Percentiles rank a stretch among this genome's conserved stretches.
These are phyloP conservation scores for Tilletiaria anomala DNA, from an alignment of 1,284 basidiomycete genomes.

Conservation along the genomic window DNA sequence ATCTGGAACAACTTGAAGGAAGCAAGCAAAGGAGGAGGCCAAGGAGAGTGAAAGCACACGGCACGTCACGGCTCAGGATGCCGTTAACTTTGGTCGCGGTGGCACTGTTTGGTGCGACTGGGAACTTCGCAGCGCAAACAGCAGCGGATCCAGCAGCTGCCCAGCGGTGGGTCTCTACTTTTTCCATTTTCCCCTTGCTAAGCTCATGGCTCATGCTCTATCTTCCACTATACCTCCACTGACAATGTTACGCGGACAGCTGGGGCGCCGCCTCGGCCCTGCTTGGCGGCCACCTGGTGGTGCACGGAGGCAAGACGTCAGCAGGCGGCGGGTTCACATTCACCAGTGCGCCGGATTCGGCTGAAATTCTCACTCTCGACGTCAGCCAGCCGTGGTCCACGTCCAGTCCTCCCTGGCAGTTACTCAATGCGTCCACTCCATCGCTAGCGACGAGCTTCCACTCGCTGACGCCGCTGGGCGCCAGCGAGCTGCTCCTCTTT, in stretches of 20 bases:
- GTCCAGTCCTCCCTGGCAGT: slow-evolving; percentile 19
- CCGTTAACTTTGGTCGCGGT: too few relatives aligned
- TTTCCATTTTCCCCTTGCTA: neutral
- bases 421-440: too few relatives aligned
- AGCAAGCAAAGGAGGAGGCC: too few relatives aligned
- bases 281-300: slow-evolving; percentile 12
- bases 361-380: slow-evolving; percentile 19
- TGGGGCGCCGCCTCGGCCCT: slow-evolving; percentile 31
- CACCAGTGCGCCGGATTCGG: slow-evolving; percentile 17
- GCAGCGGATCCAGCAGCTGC: too few relatives aligned
- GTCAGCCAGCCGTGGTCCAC: slow-evolving; percentile 12
- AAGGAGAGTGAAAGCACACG: too few relatives aligned
- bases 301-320: slow-evolving; percentile 25
- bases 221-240: neutral
- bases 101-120: too few relatives aligned
- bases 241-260: too few relatives aligned
- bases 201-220: neutral
- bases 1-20: too few relatives aligned
- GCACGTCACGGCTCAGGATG: too few relatives aligned
- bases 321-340: slow-evolving; percentile 25
- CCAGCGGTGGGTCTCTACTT: too few relatives aligned
- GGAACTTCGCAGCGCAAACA: slow-evolving; percentile 35
- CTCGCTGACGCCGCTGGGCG: slow-evolving; percentile 21
- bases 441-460: slow-evolving; percentile 12
- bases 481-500: slow-evolving; percentile 16